A percentile compares a stretch with the other conserved stretches of the same genome.
These are phyloP conservation scores for Ceratocystis diversiconidia DNA, from an alignment of 2,329 filamentous ascomycete species.

Conservation along the genomic window DNA sequence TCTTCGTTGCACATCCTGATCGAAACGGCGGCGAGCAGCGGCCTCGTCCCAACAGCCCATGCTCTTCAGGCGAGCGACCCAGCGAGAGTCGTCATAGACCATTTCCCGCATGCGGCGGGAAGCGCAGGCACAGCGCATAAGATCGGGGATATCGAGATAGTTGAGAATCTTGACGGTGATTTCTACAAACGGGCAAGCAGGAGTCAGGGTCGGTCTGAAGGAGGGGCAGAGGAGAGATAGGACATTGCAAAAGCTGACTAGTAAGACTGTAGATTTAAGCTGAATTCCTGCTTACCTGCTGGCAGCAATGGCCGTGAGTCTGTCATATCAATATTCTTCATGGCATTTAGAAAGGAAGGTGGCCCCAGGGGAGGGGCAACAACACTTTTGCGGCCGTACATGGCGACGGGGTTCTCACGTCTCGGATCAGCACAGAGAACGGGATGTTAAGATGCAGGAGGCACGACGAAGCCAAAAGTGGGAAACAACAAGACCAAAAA, in stretches of 20 bases:
- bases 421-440: not conserved
- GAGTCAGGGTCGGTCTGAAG: not conserved
- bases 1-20: constrained; percentile 50
- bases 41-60: constrained; percentile 89
- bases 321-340: constrained; percentile 69
- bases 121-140: constrained; percentile 70
- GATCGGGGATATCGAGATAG: constrained; percentile 71
- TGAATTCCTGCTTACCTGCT: constrained; percentile 29
- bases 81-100: constrained; percentile 95
- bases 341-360: constrained; percentile 52
- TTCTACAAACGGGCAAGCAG: constrained; percentile 37
- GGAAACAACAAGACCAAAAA: no score
- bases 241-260: not conserved
- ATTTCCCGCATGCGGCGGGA: constrained; percentile 87
- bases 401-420: constrained; percentile 21
- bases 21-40: constrained; percentile 68
- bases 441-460: not conserved
- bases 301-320: constrained; percentile 66
- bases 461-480: not conserved
- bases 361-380: constrained; percentile 27
- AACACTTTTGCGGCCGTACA: constrained; percentile 31
- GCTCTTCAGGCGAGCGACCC: constrained; percentile 70
- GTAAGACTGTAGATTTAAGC: not conserved
- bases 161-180: constrained; percentile 80
- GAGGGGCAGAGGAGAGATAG: not conserved